Evolutionary conservation across 2,329 filamentous ascomycete genomes (phyloP), one percentile per base, ranked within the genome.

Genomic region (Lasiodiplodia hormozganensis): DNA sequence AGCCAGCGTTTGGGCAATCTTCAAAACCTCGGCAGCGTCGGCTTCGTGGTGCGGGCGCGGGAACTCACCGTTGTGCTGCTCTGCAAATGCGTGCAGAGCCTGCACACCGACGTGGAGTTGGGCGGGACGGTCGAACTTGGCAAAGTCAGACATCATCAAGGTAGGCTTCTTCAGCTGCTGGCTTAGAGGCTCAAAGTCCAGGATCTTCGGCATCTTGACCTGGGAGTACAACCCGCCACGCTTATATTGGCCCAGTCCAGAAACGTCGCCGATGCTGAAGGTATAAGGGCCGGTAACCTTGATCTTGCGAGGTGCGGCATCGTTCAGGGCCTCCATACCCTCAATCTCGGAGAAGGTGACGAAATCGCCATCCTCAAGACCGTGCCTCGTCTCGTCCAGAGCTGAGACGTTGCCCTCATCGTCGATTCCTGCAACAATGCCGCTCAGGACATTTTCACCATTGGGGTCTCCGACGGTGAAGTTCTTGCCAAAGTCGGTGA

Each of bases 201-300:
- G 82, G 67, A 93, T 88, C 83, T 96, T 97, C 62, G 96, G 96
- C 95, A 97, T 97, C 87, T 98, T 99, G 80, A 98, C 96, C 81
- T 99, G 96, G 49, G 92, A 91, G 80, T 92, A 99, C 69, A 97
- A 88, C 70, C 96, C 96, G 57, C 95, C 95, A 64, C 92, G 88
- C 83, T 92, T 85, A 83, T 99, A 99, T 75, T 92, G 86, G 43
- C 96, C 96, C 43, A 97, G 86, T 6, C 89, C 90, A 28, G 92
- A 93, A 11, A 98, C 93, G 78, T 97, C 93, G 52, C 95, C 96
- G 73, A 99, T 97, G 16, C 93, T 96, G 82, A 99, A 99, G 10
- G 94, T 97, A 80, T 98, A 99, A 3, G 96, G 96, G 6, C 84
- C 96, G 83, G 97, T 97, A 62, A 97, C 94, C 4, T 91, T 93